These are phyloP conservation scores for Penicillium riverlandense DNA, from an alignment of 495 filamentous ascomycete species.

Conservation along the genomic window DNA sequence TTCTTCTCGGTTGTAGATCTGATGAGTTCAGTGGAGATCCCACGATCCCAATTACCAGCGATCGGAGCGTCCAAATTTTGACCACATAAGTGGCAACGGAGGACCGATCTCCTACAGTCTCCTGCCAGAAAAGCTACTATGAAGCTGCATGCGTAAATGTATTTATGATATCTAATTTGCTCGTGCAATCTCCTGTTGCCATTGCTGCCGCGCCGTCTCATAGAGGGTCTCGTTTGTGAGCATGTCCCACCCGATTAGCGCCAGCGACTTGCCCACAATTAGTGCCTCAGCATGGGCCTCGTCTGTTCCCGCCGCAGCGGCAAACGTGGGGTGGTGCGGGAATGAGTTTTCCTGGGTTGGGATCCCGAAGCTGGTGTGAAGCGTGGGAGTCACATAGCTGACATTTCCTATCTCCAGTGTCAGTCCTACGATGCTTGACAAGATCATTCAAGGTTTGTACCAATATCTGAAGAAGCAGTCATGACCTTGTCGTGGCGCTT, in stretches of 20 bases:
- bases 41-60: too few species aligned
- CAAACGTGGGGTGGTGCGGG: slow-evolving; percentile 57
- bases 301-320: slow-evolving; percentile 46
- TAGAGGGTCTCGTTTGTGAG: slow-evolving; percentile 37
- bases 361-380: slow-evolving; percentile 55
- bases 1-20: too few species aligned
- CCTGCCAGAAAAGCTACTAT: too few species aligned
- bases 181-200: slow-evolving; percentile 16
- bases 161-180: slow-evolving; percentile 1
- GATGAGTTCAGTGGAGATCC: too few species aligned
- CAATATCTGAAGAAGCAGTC: slow-evolving; percentile 46
- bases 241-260: slow-evolving; percentile 48
- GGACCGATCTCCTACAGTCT: too few species aligned
- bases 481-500: slow-evolving; percentile 41
- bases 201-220: slow-evolving; percentile 21
- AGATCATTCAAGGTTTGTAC: slow-evolving; percentile 16
- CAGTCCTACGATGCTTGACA: background rate
- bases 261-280: slow-evolving; percentile 49
- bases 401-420: slow-evolving; percentile 44
- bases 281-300: slow-evolving; percentile 44
- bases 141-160: too few species aligned
- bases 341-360: slow-evolving; percentile 32
- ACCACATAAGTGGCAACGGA: too few species aligned
- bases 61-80: too few species aligned
- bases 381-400: slow-evolving; percentile 55